Conservation (phyloP, 2,329 filamentous ascomycete genomes). For the Xylaria sp. region DNA sequence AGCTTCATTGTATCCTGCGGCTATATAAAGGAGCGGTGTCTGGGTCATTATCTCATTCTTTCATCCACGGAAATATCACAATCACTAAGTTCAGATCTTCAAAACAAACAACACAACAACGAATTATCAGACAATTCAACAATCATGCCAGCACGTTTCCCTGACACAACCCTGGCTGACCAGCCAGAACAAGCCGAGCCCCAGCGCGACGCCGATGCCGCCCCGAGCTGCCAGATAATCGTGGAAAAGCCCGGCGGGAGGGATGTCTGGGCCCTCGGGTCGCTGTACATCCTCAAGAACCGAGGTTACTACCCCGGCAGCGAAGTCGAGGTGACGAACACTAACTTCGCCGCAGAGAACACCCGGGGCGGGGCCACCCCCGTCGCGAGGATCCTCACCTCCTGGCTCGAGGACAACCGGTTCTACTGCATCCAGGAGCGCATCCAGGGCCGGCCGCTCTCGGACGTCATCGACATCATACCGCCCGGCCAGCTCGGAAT, state of each 20-base stretch:
- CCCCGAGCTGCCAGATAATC: conserved; percentile 6
- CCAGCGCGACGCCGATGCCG: neutral
- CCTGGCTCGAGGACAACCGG: conserved; percentile 11
- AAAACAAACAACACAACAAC: neutral
- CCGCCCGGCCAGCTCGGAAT: conserved; percentile 3
- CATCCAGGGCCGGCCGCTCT: conserved; percentile 11
- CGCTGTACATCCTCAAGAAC: conserved; percentile 7
- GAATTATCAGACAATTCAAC: neutral
- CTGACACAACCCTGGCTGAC: conserved; percentile 1
- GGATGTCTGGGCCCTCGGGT: conserved; percentile 10
- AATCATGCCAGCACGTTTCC: conserved; percentile 16
- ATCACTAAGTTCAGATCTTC: neutral
- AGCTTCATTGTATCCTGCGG: too few species aligned
- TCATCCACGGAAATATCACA: too few species aligned
- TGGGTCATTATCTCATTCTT: too few species aligned
- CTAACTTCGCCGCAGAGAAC: neutral
- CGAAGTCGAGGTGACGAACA: conserved; percentile 11
- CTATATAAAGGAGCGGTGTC: too few species aligned
- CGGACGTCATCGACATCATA: conserved; percentile 1
- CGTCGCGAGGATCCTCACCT: neutral
- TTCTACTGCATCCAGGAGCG: conserved; percentile 11
- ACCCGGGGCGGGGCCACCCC: too few species aligned
- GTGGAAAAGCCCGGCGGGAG: conserved; percentile 2
- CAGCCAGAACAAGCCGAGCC: neutral
- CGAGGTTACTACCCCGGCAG: neutral